A percentile compares a stretch with the other conserved stretches of the same genome.
Conservation (phyloP, 371 early-diverging fungal genomes). For the Apophysomyces trapeziformis region DNA sequence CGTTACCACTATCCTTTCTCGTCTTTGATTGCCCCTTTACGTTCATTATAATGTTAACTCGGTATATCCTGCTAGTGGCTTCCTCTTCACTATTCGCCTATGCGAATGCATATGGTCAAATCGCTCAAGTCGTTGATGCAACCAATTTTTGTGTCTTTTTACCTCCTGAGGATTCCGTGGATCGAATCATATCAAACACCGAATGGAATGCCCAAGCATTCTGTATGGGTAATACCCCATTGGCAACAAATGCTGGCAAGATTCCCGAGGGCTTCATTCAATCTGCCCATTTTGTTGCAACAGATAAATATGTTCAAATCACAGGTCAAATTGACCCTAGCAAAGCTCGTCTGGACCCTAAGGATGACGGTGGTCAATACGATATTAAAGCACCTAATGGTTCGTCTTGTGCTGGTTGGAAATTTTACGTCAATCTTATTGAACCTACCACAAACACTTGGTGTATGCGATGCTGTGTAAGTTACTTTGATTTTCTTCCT, state of each 20-base stretch:
- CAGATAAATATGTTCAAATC: constrained; percentile 54
- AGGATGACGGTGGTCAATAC: constrained; percentile 63
- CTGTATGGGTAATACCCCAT: constrained; percentile 51
- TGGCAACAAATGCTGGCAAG: constrained; percentile 45
- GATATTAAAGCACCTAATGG: constrained; percentile 16
- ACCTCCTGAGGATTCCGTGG: constrained; percentile 46
- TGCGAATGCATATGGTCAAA: constrained; percentile 23
- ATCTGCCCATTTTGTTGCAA: constrained; percentile 53
- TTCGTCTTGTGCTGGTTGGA: constrained; percentile 47
- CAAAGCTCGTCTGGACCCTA: constrained; percentile 44
- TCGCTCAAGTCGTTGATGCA: constrained; percentile 45
- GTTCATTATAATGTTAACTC: constrained; percentile 8
- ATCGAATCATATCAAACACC: constrained; percentile 50
- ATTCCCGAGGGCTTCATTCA: constrained; percentile 55
- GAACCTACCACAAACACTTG: constrained; percentile 56
- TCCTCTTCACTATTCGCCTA: constrained; percentile 7
- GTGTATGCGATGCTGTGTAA: constrained; percentile 66
- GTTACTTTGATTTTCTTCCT: constrained; percentile 12
- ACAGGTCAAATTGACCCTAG: constrained; percentile 61
- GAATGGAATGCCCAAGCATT: constrained; percentile 53
- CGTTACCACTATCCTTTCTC: not conserved
- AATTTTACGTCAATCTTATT: constrained; percentile 57
- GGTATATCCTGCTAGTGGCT: not conserved
- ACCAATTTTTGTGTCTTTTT: constrained; percentile 58
- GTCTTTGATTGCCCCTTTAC: constrained; percentile 2